Evolutionary conservation across 2,329 filamentous ascomycete genomes (phyloP).

Genomic region (Balansia obtecta): DNA sequence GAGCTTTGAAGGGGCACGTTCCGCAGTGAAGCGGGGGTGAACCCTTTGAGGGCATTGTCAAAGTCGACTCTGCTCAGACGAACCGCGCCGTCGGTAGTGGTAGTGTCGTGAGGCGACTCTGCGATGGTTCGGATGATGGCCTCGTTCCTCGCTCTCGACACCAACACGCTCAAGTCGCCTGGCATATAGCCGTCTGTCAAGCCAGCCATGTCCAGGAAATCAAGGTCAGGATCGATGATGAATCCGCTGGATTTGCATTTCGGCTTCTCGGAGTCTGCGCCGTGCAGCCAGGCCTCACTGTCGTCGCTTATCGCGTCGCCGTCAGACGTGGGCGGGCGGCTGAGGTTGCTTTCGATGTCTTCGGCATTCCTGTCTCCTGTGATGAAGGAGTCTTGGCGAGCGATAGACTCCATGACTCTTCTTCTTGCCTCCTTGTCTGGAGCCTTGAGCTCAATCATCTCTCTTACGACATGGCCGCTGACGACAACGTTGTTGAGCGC

Average conservation of each 20-base stretch:
- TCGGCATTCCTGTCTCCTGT: conserved; percentile 22
- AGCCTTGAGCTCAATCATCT: conserved; percentile 80
- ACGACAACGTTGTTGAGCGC: conserved; percentile 82
- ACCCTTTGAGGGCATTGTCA: conserved; percentile 71
- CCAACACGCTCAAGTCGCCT: conserved; percentile 75
- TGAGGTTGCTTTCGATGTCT: conserved; percentile 29
- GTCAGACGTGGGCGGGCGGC: conserved; percentile 44
- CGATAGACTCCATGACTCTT: conserved; percentile 70
- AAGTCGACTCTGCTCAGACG: conserved; percentile 67
- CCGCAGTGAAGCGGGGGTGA: conserved; percentile 86
- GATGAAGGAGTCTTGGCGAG: conserved; percentile 40
- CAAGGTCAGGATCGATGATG: conserved; percentile 61
- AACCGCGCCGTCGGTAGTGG: conserved; percentile 37
- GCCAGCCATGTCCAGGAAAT: conserved; percentile 85
- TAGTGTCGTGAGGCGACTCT: conserved; percentile 32
- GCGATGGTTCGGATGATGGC: conserved; percentile 75
- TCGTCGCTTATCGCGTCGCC: conserved; percentile 39
- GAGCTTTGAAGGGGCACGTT: conserved; percentile 91
- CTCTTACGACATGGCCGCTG: conserved; percentile 81
- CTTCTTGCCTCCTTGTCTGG: conserved; percentile 85
- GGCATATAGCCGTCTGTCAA: conserved; percentile 98
- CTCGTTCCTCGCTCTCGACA: conserved; percentile 80
- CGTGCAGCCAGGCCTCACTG: conserved; percentile 64
- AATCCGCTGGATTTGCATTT: conserved; percentile 46
- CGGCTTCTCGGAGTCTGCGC: conserved; percentile 37